These are phyloP conservation scores for Alternaria atra DNA, from an alignment of 2,329 filamentous ascomycete genomes.

Conservation along the genomic window DNA sequence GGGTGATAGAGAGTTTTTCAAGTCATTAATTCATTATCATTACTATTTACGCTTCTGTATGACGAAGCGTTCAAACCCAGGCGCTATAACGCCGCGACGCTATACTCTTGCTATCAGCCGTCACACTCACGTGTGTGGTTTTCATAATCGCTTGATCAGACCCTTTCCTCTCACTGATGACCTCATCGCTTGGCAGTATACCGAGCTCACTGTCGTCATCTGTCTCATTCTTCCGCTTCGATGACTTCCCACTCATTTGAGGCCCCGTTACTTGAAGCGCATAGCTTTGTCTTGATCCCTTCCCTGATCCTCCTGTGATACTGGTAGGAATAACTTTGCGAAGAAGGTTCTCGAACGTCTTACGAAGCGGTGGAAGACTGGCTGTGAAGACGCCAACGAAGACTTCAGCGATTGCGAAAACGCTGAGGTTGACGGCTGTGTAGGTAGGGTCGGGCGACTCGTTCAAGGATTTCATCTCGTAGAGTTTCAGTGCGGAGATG, in stretches of 20 bases:
- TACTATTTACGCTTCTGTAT: neutral
- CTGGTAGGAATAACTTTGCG: conserved; percentile 31
- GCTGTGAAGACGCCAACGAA: conserved; percentile 40
- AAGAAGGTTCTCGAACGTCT: conserved; percentile 34
- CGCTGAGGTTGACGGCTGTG: conserved; percentile 33
- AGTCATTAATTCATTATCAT: conserved; percentile 5
- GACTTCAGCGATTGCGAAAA: conserved; percentile 37
- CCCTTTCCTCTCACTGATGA: neutral
- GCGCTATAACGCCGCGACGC: conserved; percentile 14
- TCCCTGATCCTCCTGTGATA: conserved; percentile 23
- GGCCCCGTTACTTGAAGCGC: conserved; percentile 22
- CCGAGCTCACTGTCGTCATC: conserved; percentile 30
- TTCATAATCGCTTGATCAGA: conserved; percentile 20
- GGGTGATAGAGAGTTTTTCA: neutral
- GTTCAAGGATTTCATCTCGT: conserved; percentile 35
- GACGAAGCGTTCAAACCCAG: conserved; percentile 18
- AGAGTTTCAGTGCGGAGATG: conserved; percentile 38
- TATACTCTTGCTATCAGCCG: conserved; percentile 15
- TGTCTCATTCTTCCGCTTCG: conserved; percentile 14
- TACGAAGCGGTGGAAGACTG: conserved; percentile 37
- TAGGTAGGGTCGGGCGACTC: conserved; percentile 34
- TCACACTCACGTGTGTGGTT: conserved; percentile 27
- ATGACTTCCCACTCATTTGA: conserved; percentile 8
- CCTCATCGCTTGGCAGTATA: conserved; percentile 21
- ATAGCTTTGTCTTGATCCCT: conserved; percentile 27